Evolutionary conservation across 768 basidiomycete genomes (phyloP), one percentile per base, ranked within the genome.

Genomic region (Cyathus striatus): DNA sequence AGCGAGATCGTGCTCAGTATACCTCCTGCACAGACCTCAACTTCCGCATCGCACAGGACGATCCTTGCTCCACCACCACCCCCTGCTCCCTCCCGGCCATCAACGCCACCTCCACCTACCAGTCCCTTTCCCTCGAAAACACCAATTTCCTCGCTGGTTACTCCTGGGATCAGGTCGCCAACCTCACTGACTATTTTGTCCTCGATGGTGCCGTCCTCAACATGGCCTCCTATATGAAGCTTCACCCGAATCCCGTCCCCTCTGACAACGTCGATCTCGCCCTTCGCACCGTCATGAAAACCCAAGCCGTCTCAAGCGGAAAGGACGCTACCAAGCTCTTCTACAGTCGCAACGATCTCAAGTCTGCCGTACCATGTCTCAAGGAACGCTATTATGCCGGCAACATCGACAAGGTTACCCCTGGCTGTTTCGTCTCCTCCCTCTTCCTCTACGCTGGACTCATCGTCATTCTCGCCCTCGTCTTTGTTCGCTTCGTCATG

Each of bases 121-220:
- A 64, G 23, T 52, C 66, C n/a, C 78, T 93, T 35, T 65, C 73
- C 14, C 71, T 98, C 38, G 59, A 68, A 26, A 79, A 85, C 54
- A 90, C 90, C 5, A 63, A 68, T 0, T 73, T 78, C 41, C 63
- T 81, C 39, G 83, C 89, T 22, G 96, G 96, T 5, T 98, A 95
- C 58, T 80, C 83, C 41, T 99, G 96, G 96, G 71, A 76, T 38
- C 90, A 97, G 58, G 85, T 98, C 20, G 74, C 84, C 1, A 57
- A 51, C n/a, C 67, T 89, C 16, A 47, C 68, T 26, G 78, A 84
- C 54, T 94, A 86, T 66, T 66, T 98, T 53, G 94, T 97, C 24
- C 62, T 98, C 42, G 93, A 98, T 53, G 96, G 96, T 23, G 79
- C 83, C 27, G 96, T 99, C 36, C 81, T 98, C 59, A 96, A 99